Conservation (phyloP, 805 yeast species). For the Scheffersomyces stipitis region DNA sequence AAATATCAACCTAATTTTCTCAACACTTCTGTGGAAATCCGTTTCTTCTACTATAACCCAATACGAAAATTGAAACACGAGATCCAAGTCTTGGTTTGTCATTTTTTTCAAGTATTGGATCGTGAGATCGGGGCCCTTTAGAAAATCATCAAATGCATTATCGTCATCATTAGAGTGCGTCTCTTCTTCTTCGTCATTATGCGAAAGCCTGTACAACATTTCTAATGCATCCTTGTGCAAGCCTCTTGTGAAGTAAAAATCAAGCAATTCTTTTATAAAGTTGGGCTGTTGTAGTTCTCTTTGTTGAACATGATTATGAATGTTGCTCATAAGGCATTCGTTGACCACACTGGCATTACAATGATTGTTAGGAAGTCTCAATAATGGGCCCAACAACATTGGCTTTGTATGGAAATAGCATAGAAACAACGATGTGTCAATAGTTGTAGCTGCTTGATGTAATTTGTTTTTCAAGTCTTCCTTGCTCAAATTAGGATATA, state of each 20-base stretch:
- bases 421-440: slow-evolving; percentile 78
- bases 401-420: slow-evolving; percentile 71
- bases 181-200: slow-evolving; percentile 8
- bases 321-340: slow-evolving; percentile 44
- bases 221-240: slow-evolving; percentile 67
- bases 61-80: slow-evolving; percentile 56
- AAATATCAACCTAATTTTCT: slow-evolving; percentile 50
- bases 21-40: slow-evolving; percentile 2
- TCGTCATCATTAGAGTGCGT: slow-evolving; percentile 15
- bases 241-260: slow-evolving; percentile 66
- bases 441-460: slow-evolving; percentile 39
- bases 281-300: slow-evolving; percentile 22
- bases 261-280: slow-evolving; percentile 68
- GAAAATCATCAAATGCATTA: slow-evolving; percentile 22
- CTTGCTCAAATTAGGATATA: slow-evolving; percentile 32
- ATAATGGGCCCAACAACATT: slow-evolving; percentile 75
- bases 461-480: slow-evolving; percentile 21
- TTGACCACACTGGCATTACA: slow-evolving; percentile 70
- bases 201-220: slow-evolving; percentile 43
- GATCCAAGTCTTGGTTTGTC: slow-evolving; percentile 44
- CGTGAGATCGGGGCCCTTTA: slow-evolving; percentile 44
- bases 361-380: slow-evolving; percentile 67
- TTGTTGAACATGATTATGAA: slow-evolving; percentile 19
- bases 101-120: slow-evolving; percentile 61
- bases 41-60: slow-evolving; percentile 46